These are phyloP conservation scores for Umbelopsis isabellina DNA, from an alignment of 192 early-diverging fungal species.

Conservation along the genomic window DNA sequence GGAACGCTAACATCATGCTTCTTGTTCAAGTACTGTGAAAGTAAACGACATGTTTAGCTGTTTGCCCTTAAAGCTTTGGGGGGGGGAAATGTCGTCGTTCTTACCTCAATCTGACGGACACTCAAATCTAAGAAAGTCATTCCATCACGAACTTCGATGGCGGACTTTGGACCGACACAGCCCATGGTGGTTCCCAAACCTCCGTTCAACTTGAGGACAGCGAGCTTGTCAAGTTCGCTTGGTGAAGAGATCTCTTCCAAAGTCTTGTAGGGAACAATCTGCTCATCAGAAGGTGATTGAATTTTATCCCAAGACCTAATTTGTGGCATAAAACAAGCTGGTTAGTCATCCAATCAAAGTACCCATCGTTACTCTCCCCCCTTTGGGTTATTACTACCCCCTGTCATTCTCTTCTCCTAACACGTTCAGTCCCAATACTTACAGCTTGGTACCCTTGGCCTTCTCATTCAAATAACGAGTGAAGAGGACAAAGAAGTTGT, in stretches of 20 bases:
- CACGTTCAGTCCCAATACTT: constrained; percentile 27
- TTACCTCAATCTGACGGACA: constrained; percentile 96
- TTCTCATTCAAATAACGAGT: constrained; percentile 85
- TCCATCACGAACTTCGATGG: constrained; percentile 97
- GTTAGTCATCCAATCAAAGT: neutral
- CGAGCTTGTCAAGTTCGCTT: constrained; percentile 83
- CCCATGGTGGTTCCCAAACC: constrained; percentile 99
- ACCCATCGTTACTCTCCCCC: neutral
- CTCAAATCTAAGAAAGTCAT: constrained; percentile 99
- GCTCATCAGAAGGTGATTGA: constrained; percentile 87
- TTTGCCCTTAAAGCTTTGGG: neutral
- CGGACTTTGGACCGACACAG: constrained; percentile 96
- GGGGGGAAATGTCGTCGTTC: neutral
- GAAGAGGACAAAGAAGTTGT: constrained; percentile 82
- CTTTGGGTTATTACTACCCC: neutral
- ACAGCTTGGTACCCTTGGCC: constrained; percentile 79
- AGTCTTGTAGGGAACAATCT: constrained; percentile 81
- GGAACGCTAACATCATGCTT: constrained; percentile 90
- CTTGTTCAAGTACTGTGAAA: constrained; percentile 82
- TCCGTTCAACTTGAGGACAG: constrained; percentile 99
- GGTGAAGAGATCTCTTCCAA: constrained; percentile 57
- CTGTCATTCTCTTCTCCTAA: constrained; percentile 10
- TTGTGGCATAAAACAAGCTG: neutral
- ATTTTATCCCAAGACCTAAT: constrained; percentile 90
- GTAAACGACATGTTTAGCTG: neutral